Conservation (phyloP, 805 yeast genomes). For the Starmerella powellii region DNA sequence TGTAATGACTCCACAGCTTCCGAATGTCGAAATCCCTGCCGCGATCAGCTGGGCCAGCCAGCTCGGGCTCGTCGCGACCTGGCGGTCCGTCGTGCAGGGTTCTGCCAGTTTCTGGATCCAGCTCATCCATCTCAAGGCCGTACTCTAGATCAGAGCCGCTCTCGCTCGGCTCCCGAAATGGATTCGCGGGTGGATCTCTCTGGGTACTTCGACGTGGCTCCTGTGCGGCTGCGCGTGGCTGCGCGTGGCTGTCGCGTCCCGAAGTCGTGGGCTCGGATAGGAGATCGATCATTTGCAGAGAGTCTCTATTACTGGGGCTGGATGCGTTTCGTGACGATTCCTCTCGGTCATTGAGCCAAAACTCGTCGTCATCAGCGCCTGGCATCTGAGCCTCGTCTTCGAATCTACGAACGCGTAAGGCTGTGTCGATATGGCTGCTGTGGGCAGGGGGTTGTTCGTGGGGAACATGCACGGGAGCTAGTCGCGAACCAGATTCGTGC, state of each 20-base stretch:
- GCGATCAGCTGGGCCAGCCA: neutral
- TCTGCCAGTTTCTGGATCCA: conserved; percentile 15
- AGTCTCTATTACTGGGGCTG: neutral
- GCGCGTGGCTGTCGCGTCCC: neutral
- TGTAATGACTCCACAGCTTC: conserved; percentile 23
- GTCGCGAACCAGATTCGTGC: too few species aligned
- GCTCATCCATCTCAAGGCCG: conserved; percentile 19
- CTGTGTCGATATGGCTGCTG: neutral
- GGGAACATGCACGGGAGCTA: neutral
- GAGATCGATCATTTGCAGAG: neutral
- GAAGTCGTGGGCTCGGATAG: neutral
- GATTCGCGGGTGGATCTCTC: too few species aligned
- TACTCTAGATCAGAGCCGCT: conserved; percentile 9
- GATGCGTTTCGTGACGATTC: neutral
- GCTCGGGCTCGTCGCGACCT: neutral
- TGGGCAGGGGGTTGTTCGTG: neutral
- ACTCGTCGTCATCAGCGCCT: conserved; percentile 17
- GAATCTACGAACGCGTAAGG: neutral
- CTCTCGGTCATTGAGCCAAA: conserved; percentile 21
- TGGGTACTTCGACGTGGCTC: too few species aligned
- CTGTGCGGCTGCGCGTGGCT: neutral
- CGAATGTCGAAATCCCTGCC: conserved; percentile 29
- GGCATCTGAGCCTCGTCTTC: too few species aligned
- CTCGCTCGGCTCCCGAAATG: too few species aligned
- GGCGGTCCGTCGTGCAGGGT: neutral